Conservation (phyloP, 164 flowering plant species). For the Vitis rupestris region DNA sequence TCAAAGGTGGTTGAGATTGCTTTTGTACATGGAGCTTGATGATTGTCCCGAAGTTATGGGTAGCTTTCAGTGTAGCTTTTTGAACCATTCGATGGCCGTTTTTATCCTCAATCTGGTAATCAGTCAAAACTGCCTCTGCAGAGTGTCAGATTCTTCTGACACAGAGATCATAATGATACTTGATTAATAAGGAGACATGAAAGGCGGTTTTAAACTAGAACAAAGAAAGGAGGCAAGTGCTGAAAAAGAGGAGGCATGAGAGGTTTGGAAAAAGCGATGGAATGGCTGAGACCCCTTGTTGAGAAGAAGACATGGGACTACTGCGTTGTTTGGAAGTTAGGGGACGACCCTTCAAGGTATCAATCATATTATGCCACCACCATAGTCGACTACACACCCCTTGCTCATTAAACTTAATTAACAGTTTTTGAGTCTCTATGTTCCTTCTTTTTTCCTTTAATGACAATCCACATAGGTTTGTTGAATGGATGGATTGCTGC, state of each 20-base stretch:
- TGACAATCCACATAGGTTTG: slow-evolving; percentile 30
- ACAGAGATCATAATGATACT: slow-evolving; percentile 12
- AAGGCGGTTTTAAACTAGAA: background rate
- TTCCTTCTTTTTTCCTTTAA: background rate
- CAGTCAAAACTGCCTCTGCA: slow-evolving; percentile 15
- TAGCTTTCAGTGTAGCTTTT: background rate
- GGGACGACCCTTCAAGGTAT: slow-evolving; percentile 60
- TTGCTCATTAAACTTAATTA: background rate
- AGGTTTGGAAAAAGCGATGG: slow-evolving; percentile 32
- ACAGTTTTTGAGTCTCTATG: background rate
- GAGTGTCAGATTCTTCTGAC: slow-evolving; percentile 12
- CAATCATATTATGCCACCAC: background rate
- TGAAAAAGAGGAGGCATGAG: slow-evolving; percentile 24
- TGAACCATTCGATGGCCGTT: slow-evolving; percentile 10
- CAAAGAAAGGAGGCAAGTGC: background rate
- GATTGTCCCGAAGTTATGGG: background rate
- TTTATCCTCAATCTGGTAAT: background rate
- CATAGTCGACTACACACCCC: background rate
- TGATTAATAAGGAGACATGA: background rate
- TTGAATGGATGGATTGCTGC: slow-evolving; percentile 65
- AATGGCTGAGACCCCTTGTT: slow-evolving; percentile 55
- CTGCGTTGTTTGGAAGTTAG: slow-evolving; percentile 61
- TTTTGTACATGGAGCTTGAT: too few relatives aligned
- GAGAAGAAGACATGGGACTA: slow-evolving; percentile 53
- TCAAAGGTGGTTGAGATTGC: too few relatives aligned